These are phyloP conservation scores for Leersia perrieri DNA, from an alignment of 176 grass and related monocot genomes.

Conservation along the genomic window DNA sequence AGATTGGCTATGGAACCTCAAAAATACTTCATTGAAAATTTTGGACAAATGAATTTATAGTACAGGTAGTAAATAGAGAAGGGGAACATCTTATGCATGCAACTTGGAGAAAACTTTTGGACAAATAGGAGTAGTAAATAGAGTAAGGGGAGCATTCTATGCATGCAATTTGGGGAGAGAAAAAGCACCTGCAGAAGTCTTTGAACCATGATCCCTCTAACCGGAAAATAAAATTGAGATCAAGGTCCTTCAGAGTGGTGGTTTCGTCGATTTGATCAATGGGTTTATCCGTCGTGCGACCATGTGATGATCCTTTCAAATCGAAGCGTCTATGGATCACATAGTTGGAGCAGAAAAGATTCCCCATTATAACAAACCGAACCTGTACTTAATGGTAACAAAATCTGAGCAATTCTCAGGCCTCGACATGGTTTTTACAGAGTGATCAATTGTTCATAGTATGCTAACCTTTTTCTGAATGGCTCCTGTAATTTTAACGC, in stretches of 20 bases:
- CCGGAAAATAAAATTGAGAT: slow-evolving; percentile 85
- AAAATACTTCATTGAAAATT: background rate
- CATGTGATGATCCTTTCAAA: slow-evolving; percentile 81
- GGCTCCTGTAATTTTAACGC: slow-evolving; percentile 74
- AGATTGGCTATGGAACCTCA: background rate
- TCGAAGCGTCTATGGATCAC: background rate
- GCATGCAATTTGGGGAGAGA: background rate
- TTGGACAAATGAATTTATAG: background rate
- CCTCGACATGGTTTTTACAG: too few relatives aligned
- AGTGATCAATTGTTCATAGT: background rate
- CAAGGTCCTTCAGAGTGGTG: slow-evolving; percentile 80
- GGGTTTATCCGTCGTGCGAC: slow-evolving; percentile 77
- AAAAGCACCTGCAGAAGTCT: slow-evolving; percentile 58
- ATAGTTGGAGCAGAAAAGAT: slow-evolving; percentile 17
- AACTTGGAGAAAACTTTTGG: too few relatives aligned
- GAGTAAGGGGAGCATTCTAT: background rate
- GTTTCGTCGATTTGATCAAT: slow-evolving; percentile 68
- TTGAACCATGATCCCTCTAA: slow-evolving; percentile 65
- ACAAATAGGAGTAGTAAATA: background rate
- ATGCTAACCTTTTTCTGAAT: slow-evolving; percentile 75
- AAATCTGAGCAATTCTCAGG: background rate
- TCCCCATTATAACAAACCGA: slow-evolving; percentile 27
- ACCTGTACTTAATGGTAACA: background rate
- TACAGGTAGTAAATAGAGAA: background rate
- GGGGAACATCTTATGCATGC: background rate